phyloP scores from a whole-genome alignment of 2,329 filamentous ascomycete species.

The Penicillium verrucosum region DNA sequence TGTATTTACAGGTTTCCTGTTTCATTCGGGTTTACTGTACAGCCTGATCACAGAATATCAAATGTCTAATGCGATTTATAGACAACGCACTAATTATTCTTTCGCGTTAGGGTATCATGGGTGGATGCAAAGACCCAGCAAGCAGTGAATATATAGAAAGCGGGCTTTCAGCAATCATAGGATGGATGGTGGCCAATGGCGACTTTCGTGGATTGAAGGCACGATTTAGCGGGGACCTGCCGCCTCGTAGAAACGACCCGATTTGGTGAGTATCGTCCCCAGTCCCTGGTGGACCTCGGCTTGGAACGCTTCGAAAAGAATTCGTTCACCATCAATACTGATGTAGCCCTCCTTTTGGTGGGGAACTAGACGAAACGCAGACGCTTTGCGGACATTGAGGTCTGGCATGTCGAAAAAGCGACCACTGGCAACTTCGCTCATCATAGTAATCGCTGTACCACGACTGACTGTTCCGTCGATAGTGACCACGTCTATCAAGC shows the following conservation, averaged over 20 bases:
- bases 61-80: slow-evolving; percentile 7
- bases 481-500: slow-evolving; percentile 77
- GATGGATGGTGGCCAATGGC: slow-evolving; percentile 2
- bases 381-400: slow-evolving; percentile 78
- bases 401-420: slow-evolving; percentile 75
- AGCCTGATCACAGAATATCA: slow-evolving; percentile 7
- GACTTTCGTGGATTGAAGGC: background rate
- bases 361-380: slow-evolving; percentile 82
- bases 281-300: slow-evolving; percentile 80
- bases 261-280: slow-evolving; percentile 79
- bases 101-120: slow-evolving; percentile 35
- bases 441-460: slow-evolving; percentile 62
- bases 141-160: slow-evolving; percentile 12
- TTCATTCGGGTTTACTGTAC: slow-evolving; percentile 9
- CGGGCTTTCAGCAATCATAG: background rate
- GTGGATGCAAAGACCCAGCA: slow-evolving; percentile 22
- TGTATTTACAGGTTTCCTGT: slow-evolving; percentile 10
- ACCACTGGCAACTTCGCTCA: slow-evolving; percentile 68
- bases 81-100: slow-evolving; percentile 18
- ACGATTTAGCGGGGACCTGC: slow-evolving; percentile 32
- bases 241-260: slow-evolving; percentile 67
- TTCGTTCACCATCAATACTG: slow-evolving; percentile 85
- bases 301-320: slow-evolving; percentile 87
- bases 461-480: slow-evolving; percentile 73
- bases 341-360: slow-evolving; percentile 74